Evolutionary conservation across 2,329 filamentous ascomycete species (phyloP), one percentile per base, ranked within the genome.

Genomic region (Amauroascus verrucosus): DNA sequence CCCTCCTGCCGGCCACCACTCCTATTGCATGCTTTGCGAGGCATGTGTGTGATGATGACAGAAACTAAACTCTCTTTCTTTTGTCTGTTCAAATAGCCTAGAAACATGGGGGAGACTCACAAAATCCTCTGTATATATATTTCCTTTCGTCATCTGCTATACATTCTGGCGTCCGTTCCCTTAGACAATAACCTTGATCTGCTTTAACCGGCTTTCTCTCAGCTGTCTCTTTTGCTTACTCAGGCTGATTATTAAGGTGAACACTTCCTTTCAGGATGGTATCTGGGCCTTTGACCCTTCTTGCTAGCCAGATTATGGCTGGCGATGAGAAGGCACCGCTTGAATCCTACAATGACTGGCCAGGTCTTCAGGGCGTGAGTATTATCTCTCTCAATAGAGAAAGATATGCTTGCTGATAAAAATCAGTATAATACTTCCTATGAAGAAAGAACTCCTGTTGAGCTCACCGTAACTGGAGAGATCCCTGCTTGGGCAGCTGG

Each of bases 401-500:
- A 41, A 41, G 5, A 11, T 45, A 24, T 35, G 7, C 43, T 46
- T 22, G 54, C 45, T 33, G 59, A 53, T 22, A 41, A 16, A 5
- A n/a, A 26, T 41, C 20, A 88, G 83, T 88, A 88, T 61, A 78
- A 86, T 54, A 79, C 76, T 16, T 73, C 84, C 40, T 79, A 80
- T 11, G 83, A 88, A 61, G 78, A 86, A 58, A 76, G 76, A 3
- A 77, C 77, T 0, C 84, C 86, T 0, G 70, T 89, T 3, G 72
- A 82, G 47, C 75, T 91, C 11, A 61, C 63, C 0, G 75, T 91
- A 4, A 74, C 72, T 35, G 88, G 88, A 9, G 66, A 67, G 0
- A 88, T 93, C 48, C 88, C 88, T 1, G 55, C 73, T 1, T 90
- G 85, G 74, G 81, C 81, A 2, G 81, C 84, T 1, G 88, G 88